Conservation (phyloP, 148 eudicot species). For the Chenopodium album region DNA sequence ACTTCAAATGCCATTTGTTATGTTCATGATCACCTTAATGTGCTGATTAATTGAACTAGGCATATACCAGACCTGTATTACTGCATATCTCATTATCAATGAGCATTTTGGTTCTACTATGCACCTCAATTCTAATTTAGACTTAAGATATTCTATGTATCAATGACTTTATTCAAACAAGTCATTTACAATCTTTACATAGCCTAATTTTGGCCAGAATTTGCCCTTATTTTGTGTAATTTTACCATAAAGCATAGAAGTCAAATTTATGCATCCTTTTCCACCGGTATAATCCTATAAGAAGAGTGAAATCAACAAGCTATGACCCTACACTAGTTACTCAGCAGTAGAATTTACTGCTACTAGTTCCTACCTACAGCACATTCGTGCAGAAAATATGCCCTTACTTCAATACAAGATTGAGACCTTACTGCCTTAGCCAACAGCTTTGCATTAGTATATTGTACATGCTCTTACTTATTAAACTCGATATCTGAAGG, state of each 20-base stretch:
- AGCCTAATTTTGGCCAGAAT: not conserved
- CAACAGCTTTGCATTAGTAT: not conserved
- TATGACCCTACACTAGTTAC: not conserved
- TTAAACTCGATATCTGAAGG: not conserved
- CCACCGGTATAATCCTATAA: no score
- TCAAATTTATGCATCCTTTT: no score
- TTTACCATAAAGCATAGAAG: no score
- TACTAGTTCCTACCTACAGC: not conserved
- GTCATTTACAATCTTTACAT: not conserved
- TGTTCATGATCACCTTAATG: not conserved
- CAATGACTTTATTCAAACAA: not conserved
- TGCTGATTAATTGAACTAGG: not conserved
- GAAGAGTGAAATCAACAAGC: not conserved
- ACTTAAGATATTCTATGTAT: not conserved
- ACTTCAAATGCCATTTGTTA: not conserved
- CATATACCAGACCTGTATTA: not conserved
- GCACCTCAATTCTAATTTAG: not conserved
- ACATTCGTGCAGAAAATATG: not conserved
- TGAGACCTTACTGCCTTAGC: not conserved
- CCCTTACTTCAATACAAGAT: not conserved
- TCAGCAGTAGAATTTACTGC: not conserved
- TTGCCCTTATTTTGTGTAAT: not conserved
- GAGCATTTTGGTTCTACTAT: not conserved
- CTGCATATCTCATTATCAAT: not conserved
- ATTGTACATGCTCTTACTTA: not conserved